Base-by-base conservation (phyloP, 2,329 filamentous ascomycete genomes). In the Pseudogymnoascus sp. region DNA sequence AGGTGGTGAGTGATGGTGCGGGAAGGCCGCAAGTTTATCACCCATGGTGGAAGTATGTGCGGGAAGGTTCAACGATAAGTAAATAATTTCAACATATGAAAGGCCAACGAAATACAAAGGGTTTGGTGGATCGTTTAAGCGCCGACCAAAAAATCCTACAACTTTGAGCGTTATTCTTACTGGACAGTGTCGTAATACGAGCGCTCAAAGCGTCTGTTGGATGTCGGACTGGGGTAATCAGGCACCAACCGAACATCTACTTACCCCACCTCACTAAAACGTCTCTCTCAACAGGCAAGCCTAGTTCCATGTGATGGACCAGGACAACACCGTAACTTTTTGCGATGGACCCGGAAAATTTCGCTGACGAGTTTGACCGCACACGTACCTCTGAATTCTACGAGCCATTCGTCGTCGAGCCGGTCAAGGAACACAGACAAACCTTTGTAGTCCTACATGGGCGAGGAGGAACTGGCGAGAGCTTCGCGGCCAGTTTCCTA, bases 361-460 rank as follows among this genome's bases (percentile, higher is more conserved):
- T 31, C 15, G 44, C 17, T 9, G 44, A 53, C 15, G 44, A 53
- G 23, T 53, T 10, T 17, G 44, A 53, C 23, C 44, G 44, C 8
- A 28, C 28, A 31, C 44, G 44, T 6, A 53, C 44, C 23, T 53
- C 44, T 28, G 23, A 65, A 36, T 70, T 62, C 38, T 67, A 68
- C 4, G 59, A 63, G 11, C 66, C 68, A 1, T 42, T 68, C 4
- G 63, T 69, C 10, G 21, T 67, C 21, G 10, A 35, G 4, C 65
- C 69, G 3, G n/a, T 33, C 4, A 26, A 28, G 1, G 44, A 62
- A 11, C 80, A 82, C 67, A 72, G 67, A n/a, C 71, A 77, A 62
- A 81, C 79, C 26, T 67, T 82, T 63, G 75, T 83, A 64, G 69
- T 82, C 62, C 76, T 83, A 4, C 80, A 83, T 64, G 80, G 80